Base-by-base conservation (phyloP, 768 basidiomycete species). In the Baorangia bicolor region DNA sequence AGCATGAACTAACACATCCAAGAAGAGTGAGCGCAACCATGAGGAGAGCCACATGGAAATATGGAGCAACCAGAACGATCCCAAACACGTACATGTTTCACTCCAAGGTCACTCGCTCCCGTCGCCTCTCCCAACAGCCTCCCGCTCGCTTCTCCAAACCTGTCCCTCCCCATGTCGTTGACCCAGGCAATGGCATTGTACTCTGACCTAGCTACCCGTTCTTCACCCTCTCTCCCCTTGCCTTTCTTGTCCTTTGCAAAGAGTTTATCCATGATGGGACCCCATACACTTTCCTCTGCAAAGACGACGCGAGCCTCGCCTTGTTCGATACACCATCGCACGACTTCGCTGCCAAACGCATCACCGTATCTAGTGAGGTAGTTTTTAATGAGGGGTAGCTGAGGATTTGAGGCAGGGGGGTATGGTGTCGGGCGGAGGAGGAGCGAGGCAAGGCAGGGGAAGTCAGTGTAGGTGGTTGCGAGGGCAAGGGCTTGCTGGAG, bases 321-420 rank as follows among this genome's bases (percentile, higher is more conserved):
- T 60, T 94, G 87, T 61, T 93, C 90, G 47, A 96, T 89, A 69
- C 92, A 96, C 90, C 90, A 97, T 64, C 85, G 82, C 66, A 91
- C 95, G n/a, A 97, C 78, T 64, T 92, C 87, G n/a, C 80, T 84
- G 0, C 94, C 88, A 60, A 98, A 98, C 13, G 83, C 84, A 33
- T 92, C 86, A 47, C 87, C 83, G 73, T 88, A 96, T 63, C 78
- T 80, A 42, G 88, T 80, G 54, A 94, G 83, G 70, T 94, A 97
- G 5, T 70, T 68, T 63, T 86, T 81, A 18, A 94, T 86, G 20
- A 85, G 77, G 25, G 73, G 66, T 2, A 77, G 76, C 62, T 88
- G 77, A 1, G 88, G 85, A 63, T 90, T 91, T 38, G 81, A 74
- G 46, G 85, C 71, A 2, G 84, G 84, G 8, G 81, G 84, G 59